These are phyloP conservation scores for Candida chilensis DNA, from an alignment of 805 yeast genomes.

Conservation along the genomic window DNA sequence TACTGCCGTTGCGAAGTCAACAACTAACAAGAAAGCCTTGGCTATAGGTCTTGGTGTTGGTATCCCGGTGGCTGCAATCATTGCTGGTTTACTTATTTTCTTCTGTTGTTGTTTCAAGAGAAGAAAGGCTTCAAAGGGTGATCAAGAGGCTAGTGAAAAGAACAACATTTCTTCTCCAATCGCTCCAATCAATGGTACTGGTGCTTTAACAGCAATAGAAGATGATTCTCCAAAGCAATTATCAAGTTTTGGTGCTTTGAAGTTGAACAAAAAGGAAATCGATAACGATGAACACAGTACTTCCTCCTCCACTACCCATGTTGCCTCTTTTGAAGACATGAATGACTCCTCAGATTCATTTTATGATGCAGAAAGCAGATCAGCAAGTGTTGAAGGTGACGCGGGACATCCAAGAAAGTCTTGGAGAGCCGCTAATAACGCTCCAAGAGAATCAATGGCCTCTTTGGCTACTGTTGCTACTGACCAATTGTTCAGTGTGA, in stretches of 20 bases:
- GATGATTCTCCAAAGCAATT: constrained; percentile 24
- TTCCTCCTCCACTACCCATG: constrained; percentile 46
- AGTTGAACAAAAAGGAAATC: constrained; percentile 32
- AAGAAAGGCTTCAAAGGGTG: constrained; percentile 10
- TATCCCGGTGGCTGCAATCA: constrained; percentile 50
- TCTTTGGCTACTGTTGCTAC: constrained; percentile 84
- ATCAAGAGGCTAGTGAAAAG: constrained; percentile 7
- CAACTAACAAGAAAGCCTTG: constrained; percentile 38
- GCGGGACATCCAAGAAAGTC: constrained; percentile 33
- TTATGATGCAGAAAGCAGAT: constrained; percentile 1
- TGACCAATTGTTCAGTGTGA: constrained; percentile 70
- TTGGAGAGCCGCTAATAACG: constrained; percentile 42
- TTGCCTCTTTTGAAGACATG: constrained; percentile 22
- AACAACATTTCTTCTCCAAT: constrained; percentile 22
- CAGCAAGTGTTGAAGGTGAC: constrained; percentile 6
- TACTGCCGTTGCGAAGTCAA: constrained; percentile 12
- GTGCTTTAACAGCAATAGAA: constrained; percentile 12
- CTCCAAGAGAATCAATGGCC: constrained; percentile 52
- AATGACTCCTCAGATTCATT: constrained; percentile 12
- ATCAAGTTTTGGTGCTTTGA: constrained; percentile 41
- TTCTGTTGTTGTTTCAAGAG: constrained; percentile 39
- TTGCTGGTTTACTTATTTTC: constrained; percentile 37
- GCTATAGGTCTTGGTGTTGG: constrained; percentile 91
- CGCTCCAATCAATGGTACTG: constrained; percentile 19
- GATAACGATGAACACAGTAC: constrained; percentile 20